Conservation (phyloP, 345 rosid genomes). For the Hibiscus trionum region DNA sequence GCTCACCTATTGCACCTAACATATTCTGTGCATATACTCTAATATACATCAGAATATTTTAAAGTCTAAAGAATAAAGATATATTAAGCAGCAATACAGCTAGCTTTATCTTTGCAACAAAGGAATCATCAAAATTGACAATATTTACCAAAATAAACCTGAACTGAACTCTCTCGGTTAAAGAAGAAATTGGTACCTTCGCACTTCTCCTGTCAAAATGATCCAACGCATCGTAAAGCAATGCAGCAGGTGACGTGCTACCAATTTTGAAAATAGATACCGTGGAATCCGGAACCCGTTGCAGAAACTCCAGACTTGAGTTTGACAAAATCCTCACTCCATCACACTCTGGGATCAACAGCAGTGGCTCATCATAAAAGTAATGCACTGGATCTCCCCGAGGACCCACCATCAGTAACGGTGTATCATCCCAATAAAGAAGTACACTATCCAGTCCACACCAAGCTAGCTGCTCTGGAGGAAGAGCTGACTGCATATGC, state of each 20-base stretch:
- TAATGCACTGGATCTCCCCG: constrained; percentile 70
- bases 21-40: not conserved
- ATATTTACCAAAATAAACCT: not conserved
- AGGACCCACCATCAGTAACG: constrained; percentile 89
- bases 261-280: constrained; percentile 91
- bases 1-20: not conserved
- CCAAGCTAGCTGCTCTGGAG: constrained; percentile 97
- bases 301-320: constrained; percentile 81
- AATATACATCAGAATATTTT: not conserved
- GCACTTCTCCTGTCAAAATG: constrained; percentile 94
- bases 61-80: too few relatives aligned
- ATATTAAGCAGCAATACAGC: not conserved
- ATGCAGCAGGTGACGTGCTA: constrained; percentile 91
- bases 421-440: constrained; percentile 86
- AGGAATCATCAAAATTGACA: not conserved
- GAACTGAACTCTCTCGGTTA: not conserved
- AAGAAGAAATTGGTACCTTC: constrained; percentile 41
- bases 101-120: not conserved
- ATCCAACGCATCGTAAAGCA: constrained; percentile 89
- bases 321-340: constrained; percentile 93
- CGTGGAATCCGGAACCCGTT: constrained; percentile 92
- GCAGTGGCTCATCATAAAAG: constrained; percentile 75
- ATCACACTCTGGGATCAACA: constrained; percentile 91
- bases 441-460: constrained; percentile 93
- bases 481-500: constrained; percentile 70